Percentiles rank a stretch among this genome's conserved stretches.
Evolutionary conservation across 805 yeast genomes (phyloP).

Genomic region (Yamadazyma ubonensis): DNA sequence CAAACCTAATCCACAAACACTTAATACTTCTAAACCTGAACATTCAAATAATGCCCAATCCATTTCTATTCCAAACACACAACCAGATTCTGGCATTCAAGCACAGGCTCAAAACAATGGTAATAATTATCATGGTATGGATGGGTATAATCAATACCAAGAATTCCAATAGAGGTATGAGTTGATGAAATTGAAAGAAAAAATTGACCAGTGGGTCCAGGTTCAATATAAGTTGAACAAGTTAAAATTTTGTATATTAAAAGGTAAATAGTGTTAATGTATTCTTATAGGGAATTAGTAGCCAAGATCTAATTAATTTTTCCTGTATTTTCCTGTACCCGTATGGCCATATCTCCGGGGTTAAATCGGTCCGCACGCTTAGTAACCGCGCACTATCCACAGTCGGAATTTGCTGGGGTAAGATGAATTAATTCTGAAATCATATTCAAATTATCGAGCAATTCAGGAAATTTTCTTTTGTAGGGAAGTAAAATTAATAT

Average conservation of each 20-base stretch:
- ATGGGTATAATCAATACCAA: conserved; percentile 10
- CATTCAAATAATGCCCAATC: neutral
- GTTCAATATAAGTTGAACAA: no score
- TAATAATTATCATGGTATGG: conserved; percentile 11
- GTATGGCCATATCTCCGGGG: neutral
- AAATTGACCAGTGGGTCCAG: no score
- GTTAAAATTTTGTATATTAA: conserved; percentile 13
- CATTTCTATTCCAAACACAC: neutral
- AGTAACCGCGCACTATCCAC: no score
- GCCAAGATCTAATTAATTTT: neutral
- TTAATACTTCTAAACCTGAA: neutral
- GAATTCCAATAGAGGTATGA: conserved; percentile 4
- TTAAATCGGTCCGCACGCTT: neutral
- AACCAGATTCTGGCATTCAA: neutral
- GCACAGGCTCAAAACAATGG: conserved; percentile 2
- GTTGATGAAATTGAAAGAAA: no score
- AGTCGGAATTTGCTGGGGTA: conserved; percentile 9
- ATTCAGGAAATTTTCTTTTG: conserved; percentile 4
- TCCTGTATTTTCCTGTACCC: neutral
- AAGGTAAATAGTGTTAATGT: conserved; percentile 10
- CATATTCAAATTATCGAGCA: conserved; percentile 6
- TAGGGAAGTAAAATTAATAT: neutral
- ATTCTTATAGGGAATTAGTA: neutral
- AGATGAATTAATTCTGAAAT: neutral
- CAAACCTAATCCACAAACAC: neutral